Evolutionary conservation across 1,284 basidiomycete genomes (phyloP), one percentile per base, ranked within the genome.

Genomic region (Mycosarcoma maydis): DNA sequence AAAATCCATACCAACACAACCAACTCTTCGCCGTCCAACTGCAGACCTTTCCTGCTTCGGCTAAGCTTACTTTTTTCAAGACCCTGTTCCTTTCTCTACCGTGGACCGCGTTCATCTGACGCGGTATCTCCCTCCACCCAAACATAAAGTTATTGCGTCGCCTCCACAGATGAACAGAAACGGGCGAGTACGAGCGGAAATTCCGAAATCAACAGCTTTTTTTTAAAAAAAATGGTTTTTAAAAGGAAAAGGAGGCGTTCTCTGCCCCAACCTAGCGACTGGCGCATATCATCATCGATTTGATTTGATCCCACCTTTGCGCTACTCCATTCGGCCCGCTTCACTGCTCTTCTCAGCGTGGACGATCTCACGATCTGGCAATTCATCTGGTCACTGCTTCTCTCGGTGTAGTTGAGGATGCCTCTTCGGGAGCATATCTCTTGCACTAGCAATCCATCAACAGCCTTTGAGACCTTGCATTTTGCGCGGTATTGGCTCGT

Each of bases 91-190:
- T 34, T 2, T n/a, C 6, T 34, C 16, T 34, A 13, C 32, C 32
- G 13, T 34, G 32, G 13, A 16, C 32, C 32, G 3, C 16, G 11
- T 11, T n/a, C 32, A 34, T 14, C 11, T 29, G 13, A 34, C 13
- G 26, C 40, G 27, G 7, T 42, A n/a, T 19, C 14, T 20, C 29
- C 40, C 40, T 26, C 40, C 40, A 42, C 40, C 40, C 40, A 42
- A 42, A 29, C 16, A n/a, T n/a, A n/a, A n/a, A 26, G 26, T 40
- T 14, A 23, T 14, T 26, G 23, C 39, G 22, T n/a, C 6, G 16
- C 32, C 32, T 34, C 32, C 32, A 34, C 32, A 34, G 32, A n/a
- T n/a, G n/a, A n/a, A n/a, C n/a, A n/a, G n/a, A n/a, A n/a, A n/a
- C n/a, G n/a, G n/a, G n/a, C n/a, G n/a, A n/a, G n/a, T n/a, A n/a